A percentile compares a stretch with the other conserved stretches of the same genome.
Conservation (phyloP, 805 yeast species). For the Pichia sporocuriosa region DNA sequence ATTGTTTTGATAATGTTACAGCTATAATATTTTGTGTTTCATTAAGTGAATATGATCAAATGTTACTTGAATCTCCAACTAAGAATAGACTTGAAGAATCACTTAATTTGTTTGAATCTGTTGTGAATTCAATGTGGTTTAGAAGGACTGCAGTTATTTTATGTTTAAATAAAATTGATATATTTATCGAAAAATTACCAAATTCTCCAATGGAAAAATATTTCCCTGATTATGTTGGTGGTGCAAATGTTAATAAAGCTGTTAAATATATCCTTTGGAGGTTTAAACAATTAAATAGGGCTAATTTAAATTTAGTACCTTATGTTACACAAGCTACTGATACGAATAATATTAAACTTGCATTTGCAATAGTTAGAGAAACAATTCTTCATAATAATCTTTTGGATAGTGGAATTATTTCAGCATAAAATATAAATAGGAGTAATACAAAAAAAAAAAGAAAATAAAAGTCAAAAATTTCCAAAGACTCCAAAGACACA, state of each 20-base stretch:
- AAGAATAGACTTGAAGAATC: slow-evolving; percentile 79
- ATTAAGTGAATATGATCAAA: slow-evolving; percentile 85
- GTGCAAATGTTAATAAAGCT: slow-evolving; percentile 82
- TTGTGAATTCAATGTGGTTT: slow-evolving; percentile 91
- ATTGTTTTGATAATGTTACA: slow-evolving; percentile 90
- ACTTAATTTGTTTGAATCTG: slow-evolving; percentile 77
- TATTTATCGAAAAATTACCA: slow-evolving; percentile 79
- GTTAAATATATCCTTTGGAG: slow-evolving; percentile 90
- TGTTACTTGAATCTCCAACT: slow-evolving; percentile 65
- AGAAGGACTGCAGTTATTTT: slow-evolving; percentile 77
- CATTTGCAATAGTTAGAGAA: slow-evolving; percentile 55
- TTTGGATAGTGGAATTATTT: slow-evolving; percentile 47
- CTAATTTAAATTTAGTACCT: slow-evolving; percentile 77
- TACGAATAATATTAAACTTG: slow-evolving; percentile 79
- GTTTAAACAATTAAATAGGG: slow-evolving; percentile 76
- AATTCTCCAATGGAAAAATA: slow-evolving; percentile 73
- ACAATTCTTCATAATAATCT: slow-evolving; percentile 50
- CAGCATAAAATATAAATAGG: neutral
- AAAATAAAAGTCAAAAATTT: too few relatives aligned
- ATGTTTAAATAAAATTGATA: slow-evolving; percentile 84
- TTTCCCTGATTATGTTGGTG: slow-evolving; percentile 89
- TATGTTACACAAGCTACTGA: slow-evolving; percentile 94
- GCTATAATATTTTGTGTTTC: slow-evolving; percentile 88
- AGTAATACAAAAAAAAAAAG: too few relatives aligned
- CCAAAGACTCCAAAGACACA: too few relatives aligned